A percentile compares a stretch with the other conserved stretches of the same genome.
phyloP scores from a whole-genome alignment of 371 early-diverging fungal genomes.

The Gilbertella persicaria region DNA sequence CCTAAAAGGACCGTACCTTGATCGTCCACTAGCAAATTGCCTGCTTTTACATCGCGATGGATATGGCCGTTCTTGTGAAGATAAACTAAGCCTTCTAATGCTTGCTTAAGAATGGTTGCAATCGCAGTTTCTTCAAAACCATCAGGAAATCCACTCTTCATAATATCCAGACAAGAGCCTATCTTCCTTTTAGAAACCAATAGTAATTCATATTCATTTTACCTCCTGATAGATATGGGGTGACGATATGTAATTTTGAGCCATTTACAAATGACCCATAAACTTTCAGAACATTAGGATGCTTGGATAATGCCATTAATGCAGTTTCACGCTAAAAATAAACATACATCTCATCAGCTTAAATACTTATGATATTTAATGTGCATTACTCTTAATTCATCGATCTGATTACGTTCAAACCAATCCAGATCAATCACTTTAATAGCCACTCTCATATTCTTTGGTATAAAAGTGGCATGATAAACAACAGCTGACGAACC shows the following conservation, averaged over 20 bases:
- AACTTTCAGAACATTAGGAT: constrained; percentile 82
- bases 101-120: constrained; percentile 83
- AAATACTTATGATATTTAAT: no score
- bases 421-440: constrained; percentile 32
- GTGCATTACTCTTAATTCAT: constrained; percentile 33
- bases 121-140: constrained; percentile 85
- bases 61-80: constrained; percentile 85
- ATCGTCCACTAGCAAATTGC: constrained; percentile 82
- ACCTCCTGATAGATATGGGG: constrained; percentile 80
- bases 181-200: neutral
- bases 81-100: constrained; percentile 80
- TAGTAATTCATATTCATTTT: constrained; percentile 20
- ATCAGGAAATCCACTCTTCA: constrained; percentile 77
- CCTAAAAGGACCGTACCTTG: constrained; percentile 81
- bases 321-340: constrained; percentile 89
- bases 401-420: constrained; percentile 36
- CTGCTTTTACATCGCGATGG: constrained; percentile 91
- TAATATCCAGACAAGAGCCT: constrained; percentile 84
- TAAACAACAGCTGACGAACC: constrained; percentile 85
- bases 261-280: constrained; percentile 82
- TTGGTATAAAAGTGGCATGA: constrained; percentile 45
- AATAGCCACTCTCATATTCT: constrained; percentile 29
- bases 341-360: neutral
- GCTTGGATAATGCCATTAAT: constrained; percentile 85
- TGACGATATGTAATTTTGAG: constrained; percentile 79